Base-by-base conservation (phyloP, 1,284 basidiomycete genomes). In the Thelephora terrestris region DNA sequence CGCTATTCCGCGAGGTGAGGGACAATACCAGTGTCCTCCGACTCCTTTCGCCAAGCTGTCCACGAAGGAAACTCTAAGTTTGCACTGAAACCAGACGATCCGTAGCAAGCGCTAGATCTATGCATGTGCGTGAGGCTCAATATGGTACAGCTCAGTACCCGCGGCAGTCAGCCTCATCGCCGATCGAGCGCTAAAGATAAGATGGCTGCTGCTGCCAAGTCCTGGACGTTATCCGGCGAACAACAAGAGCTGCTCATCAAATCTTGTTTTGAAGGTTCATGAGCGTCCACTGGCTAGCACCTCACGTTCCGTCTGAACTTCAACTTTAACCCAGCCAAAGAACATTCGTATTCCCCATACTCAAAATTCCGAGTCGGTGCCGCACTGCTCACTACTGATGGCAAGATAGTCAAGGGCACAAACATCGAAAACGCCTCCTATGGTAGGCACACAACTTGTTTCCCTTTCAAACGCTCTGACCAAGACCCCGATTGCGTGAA, bases 341-440 rank as follows among this genome's bases (percentile, higher is more conserved):
- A 75, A 46, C 63, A 64, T 40, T 71, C 84, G 0, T 90, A 92
- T 61, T 71, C 68, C 36, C 82, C 76, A 0, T 90, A 92, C 64
- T 93, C 91, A 39, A 84, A 91, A 29, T 95, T 95, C 61, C 79
- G 85, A 42, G 92, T 96, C 9, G 92, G 93, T 0, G 90, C 91
- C 0, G 85, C 90, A 0, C 67, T 95, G 10, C 67, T 94, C 17
- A 71, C 80, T 1, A 62, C 74, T 0, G 76, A 84, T 50, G 90
- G 88, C 1, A 66, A 71, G 12, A 77, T 94, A 36, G 75, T 92
- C 52, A 85, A 79, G 47, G 91, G 92, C 4, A 80, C 84, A 35
- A 95, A 94, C 60, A 75, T 95, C 50, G 92, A 96, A 67, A 95
- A 95, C 59, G 90, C 90, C 0, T 89, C 88, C 0, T 93, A 91